Conservation (phyloP, 331 rosid genomes). For the Stylosanthes scabra region DNA sequence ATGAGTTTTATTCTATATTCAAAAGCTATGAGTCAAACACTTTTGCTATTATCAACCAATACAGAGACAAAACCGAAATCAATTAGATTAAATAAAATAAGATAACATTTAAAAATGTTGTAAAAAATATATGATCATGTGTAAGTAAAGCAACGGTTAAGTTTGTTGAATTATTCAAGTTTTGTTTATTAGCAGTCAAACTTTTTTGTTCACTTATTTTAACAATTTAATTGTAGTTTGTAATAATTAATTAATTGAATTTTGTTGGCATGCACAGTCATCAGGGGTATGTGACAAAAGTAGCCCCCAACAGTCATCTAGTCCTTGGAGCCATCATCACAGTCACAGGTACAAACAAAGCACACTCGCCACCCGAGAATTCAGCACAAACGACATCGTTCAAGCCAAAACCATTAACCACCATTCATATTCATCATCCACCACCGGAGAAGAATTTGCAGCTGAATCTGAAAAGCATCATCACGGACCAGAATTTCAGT, state of each 20-base stretch:
- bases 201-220: not conserved
- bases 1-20: too few relatives aligned
- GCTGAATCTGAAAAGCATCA: constrained; percentile 5
- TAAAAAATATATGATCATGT: too few relatives aligned
- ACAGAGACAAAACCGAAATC: too few relatives aligned
- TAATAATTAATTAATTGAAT: not conserved
- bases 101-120: too few relatives aligned
- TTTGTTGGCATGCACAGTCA: constrained; percentile 28
- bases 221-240: not conserved
- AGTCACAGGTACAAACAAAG: constrained; percentile 54
- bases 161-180: not conserved
- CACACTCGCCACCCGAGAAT: constrained; percentile 50
- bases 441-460: constrained; percentile 28
- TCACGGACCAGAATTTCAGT: constrained; percentile 54
- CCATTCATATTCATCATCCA: constrained; percentile 8
- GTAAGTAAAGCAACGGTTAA: too few relatives aligned
- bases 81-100: too few relatives aligned
- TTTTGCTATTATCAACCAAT: too few relatives aligned
- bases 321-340: constrained; percentile 57
- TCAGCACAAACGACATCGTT: constrained; percentile 9
- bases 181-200: not conserved
- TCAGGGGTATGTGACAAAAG: constrained; percentile 51
- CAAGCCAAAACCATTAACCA: constrained; percentile 41
- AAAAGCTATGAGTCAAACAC: too few relatives aligned
- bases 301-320: constrained; percentile 66